A percentile compares a stretch with the other conserved stretches of the same genome.
Conservation (phyloP, 2,329 filamentous ascomycete genomes). For the Chrysosporium keratinophilum region DNA sequence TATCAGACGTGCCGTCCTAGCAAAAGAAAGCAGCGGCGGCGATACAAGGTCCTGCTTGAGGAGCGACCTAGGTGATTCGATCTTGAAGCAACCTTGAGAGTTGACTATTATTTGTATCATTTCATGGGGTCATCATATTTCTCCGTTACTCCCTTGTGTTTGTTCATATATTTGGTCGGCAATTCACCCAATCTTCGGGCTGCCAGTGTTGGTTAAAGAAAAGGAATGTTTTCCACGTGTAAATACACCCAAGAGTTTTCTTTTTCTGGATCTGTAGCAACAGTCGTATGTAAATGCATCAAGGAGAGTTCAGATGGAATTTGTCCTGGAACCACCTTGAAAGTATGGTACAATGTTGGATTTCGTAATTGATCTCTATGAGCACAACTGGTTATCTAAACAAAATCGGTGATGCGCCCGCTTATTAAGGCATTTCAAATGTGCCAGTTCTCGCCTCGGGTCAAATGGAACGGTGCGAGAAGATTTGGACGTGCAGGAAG, state of each 20-base stretch:
- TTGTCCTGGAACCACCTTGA: not conserved
- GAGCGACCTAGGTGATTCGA: constrained; percentile 15
- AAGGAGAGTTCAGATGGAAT: not conserved
- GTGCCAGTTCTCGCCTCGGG: not conserved
- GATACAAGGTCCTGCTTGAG: constrained; percentile 74
- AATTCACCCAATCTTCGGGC: not conserved
- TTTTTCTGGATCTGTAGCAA: not conserved
- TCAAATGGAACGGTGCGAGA: not conserved
- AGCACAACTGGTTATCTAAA: not conserved
- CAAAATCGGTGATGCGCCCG: not conserved
- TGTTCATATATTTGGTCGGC: not conserved
- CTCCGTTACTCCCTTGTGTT: not conserved
- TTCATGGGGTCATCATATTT: not conserved
- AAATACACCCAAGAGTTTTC: not conserved
- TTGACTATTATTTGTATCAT: not conserved
- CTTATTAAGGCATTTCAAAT: not conserved
- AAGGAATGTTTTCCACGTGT: not conserved
- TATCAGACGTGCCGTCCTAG: constrained; percentile 48
- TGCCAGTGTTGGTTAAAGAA: not conserved
- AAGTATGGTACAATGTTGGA: not conserved
- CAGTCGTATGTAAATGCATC: not conserved
- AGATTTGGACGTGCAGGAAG: not conserved
- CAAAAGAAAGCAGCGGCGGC: constrained; percentile 65
- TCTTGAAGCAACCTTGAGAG: not conserved
- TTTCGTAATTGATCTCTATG: not conserved